These are phyloP conservation scores for Circinella umbellata DNA, from an alignment of 371 early-diverging fungal genomes.

Conservation along the genomic window DNA sequence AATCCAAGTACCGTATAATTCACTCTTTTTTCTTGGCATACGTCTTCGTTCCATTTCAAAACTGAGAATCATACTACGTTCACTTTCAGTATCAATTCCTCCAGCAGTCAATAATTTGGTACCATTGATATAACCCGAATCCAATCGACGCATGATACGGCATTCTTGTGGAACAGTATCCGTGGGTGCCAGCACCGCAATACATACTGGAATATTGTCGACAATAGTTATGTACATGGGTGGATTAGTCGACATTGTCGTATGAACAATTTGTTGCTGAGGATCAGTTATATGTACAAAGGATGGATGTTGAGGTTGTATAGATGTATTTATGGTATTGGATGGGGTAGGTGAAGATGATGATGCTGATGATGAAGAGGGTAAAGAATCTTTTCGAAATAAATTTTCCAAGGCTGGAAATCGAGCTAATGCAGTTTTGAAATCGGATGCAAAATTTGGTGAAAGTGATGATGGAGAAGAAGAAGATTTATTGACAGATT, in stretches of 20 bases:
- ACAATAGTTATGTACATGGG: conserved; percentile 75
- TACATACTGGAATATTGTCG: conserved; percentile 76
- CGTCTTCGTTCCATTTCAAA: conserved; percentile 85
- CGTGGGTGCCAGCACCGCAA: conserved; percentile 65
- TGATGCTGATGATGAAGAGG: background rate
- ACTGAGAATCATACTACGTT: conserved; percentile 85
- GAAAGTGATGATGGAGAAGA: conserved; percentile 14
- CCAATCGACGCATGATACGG: conserved; percentile 76
- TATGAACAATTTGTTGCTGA: conserved; percentile 26
- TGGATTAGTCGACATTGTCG: conserved; percentile 42
- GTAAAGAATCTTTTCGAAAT: conserved; percentile 36
- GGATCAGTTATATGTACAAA: conserved; percentile 11
- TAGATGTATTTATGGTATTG: conserved; percentile 14
- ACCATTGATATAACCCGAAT: conserved; percentile 86
- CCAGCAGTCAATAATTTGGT: conserved; percentile 85
- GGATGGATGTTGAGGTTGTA: background rate
- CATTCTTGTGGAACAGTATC: conserved; percentile 48
- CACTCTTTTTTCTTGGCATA: conserved; percentile 71
- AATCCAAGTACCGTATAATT: conserved; percentile 90
- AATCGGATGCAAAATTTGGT: conserved; percentile 23
- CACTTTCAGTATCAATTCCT: conserved; percentile 85
- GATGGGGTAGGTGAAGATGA: background rate
- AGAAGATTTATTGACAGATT: conserved; percentile 25
- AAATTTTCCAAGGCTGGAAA: conserved; percentile 49
- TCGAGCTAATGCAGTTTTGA: conserved; percentile 43